phyloP scores from a whole-genome alignment of 495 filamentous ascomycete species.

The Diplogelasinospora grovesii region DNA sequence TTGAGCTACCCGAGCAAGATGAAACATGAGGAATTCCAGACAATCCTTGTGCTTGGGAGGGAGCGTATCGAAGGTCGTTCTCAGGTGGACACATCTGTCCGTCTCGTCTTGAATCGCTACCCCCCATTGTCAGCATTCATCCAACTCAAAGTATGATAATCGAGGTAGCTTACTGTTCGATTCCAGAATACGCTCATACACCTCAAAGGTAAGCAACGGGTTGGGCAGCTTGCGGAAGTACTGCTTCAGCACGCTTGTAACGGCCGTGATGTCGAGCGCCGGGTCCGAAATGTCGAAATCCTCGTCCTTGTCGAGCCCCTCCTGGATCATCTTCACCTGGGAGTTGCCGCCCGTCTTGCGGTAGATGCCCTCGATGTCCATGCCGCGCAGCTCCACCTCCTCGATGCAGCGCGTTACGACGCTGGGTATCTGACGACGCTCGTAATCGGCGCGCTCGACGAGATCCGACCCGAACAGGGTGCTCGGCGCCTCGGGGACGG shows the following conservation, averaged over 20 bases:
- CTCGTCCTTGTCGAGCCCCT: conserved; percentile 79
- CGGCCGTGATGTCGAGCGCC: conserved; percentile 89
- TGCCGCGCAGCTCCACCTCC: conserved; percentile 92
- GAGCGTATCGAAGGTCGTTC: conserved; percentile 64
- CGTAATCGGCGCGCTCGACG: conserved; percentile 75
- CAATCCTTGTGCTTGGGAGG: conserved; percentile 79
- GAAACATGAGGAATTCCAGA: conserved; percentile 90
- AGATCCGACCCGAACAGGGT: conserved; percentile 89
- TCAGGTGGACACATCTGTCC: conserved; percentile 60
- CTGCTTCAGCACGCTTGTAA: conserved; percentile 92
- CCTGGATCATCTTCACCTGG: conserved; percentile 78
- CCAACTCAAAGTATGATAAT: no score
- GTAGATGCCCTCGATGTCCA: conserved; percentile 98
- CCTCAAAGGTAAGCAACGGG: conserved; percentile 85
- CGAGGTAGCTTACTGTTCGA: conserved; percentile 47
- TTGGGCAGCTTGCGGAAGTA: conserved; percentile 93
- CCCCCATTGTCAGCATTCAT: no score
- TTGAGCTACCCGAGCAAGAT: conserved; percentile 80
- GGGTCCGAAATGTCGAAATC: conserved; percentile 90
- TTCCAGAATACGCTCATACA: conserved; percentile 86
- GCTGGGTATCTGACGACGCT: conserved; percentile 81
- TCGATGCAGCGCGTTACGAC: conserved; percentile 93
- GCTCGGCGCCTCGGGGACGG: conserved; percentile 48
- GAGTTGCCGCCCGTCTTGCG: conserved; percentile 90
- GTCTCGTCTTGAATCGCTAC: conserved; percentile 46